Percentiles rank a stretch among this genome's conserved stretches.
Evolutionary conservation across 805 yeast genomes (phyloP).

Genomic region (Huiozyma naganishii): DNA sequence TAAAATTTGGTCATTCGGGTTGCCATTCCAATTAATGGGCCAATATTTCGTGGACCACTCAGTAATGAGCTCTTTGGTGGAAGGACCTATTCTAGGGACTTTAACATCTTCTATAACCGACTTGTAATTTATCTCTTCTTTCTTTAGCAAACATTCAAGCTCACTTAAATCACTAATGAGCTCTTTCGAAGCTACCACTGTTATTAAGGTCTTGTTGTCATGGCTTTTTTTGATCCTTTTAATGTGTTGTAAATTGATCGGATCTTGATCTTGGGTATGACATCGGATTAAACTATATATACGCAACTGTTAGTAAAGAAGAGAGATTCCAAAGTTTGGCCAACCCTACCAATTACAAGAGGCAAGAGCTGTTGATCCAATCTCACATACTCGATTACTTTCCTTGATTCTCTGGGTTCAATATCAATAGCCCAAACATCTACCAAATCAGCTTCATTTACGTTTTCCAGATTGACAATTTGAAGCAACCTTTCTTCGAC

Average conservation of each 20-base stretch:
- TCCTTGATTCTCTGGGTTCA: slow-evolving; percentile 27
- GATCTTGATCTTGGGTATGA: slow-evolving; percentile 18
- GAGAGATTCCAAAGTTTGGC: neutral
- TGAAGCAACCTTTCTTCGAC: slow-evolving; percentile 38
- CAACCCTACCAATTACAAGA: neutral
- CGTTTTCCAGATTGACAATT: slow-evolving; percentile 22
- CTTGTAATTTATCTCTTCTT: slow-evolving; percentile 9
- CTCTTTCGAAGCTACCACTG: slow-evolving; percentile 38
- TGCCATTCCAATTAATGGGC: slow-evolving; percentile 94
- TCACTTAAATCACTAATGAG: slow-evolving; percentile 22
- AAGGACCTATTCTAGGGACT: slow-evolving; percentile 58
- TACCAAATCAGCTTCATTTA: slow-evolving; percentile 21
- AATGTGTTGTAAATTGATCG: slow-evolving; percentile 27
- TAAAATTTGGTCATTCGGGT: slow-evolving; percentile 63
- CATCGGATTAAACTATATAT: slow-evolving; percentile 16
- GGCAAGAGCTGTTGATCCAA: slow-evolving; percentile 5
- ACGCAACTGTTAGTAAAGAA: neutral
- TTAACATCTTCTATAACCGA: slow-evolving; percentile 13
- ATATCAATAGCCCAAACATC: slow-evolving; percentile 42
- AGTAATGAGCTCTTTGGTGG: slow-evolving; percentile 51
- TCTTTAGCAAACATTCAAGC: slow-evolving; percentile 14
- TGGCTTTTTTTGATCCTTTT: slow-evolving; percentile 42
- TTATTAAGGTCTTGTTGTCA: slow-evolving; percentile 9
- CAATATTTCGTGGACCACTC: slow-evolving; percentile 63
- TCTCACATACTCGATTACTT: slow-evolving; percentile 9